phyloP scores from a whole-genome alignment of 2,329 filamentous ascomycete genomes.

The Leptographium radiaticola region DNA sequence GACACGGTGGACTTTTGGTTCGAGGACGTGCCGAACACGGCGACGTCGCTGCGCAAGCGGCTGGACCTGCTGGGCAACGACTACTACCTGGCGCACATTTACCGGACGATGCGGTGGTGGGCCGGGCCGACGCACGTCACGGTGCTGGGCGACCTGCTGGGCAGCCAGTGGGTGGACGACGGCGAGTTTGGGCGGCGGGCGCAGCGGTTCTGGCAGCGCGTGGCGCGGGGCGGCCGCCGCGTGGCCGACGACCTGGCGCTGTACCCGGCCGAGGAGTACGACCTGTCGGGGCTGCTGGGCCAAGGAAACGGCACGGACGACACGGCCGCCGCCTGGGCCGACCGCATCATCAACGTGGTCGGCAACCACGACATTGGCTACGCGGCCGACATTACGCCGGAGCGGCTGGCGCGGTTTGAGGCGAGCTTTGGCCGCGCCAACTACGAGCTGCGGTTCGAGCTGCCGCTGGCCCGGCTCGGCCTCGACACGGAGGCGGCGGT shows the following conservation, averaged over 20 bases:
- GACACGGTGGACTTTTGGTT: conserved; percentile 47
- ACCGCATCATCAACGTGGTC: conserved; percentile 72
- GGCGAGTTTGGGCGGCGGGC: conserved; percentile 68
- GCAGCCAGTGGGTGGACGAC: conserved; percentile 88
- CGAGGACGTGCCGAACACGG: conserved; percentile 54
- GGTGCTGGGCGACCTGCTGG: conserved; percentile 81
- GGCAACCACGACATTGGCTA: conserved; percentile 98
- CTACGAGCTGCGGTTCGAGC: conserved; percentile 70
- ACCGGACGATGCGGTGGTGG: conserved; percentile 74
- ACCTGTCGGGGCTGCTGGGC: conserved; percentile 35
- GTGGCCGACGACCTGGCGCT: conserved; percentile 44
- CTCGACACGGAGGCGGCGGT: conserved; percentile 9
- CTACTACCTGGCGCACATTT: conserved; percentile 87
- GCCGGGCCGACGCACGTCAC: conserved; percentile 72
- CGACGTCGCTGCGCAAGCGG: conserved; percentile 60
- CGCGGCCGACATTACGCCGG: conserved; percentile 73
- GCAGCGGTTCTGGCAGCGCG: conserved; percentile 64
- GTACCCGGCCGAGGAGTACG: conserved; percentile 35
- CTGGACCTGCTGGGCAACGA: conserved; percentile 90
- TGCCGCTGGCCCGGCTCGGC: conserved; percentile 31
- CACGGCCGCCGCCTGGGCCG: conserved; percentile 50
- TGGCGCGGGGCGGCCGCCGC: conserved; percentile 56
- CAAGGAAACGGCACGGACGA: conserved; percentile 18
- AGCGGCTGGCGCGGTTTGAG: conserved; percentile 70
- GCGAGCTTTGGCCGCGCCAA: conserved; percentile 74